Conservation (phyloP, 1,284 basidiomycete genomes). For the Fistulinella cinereoalba region DNA sequence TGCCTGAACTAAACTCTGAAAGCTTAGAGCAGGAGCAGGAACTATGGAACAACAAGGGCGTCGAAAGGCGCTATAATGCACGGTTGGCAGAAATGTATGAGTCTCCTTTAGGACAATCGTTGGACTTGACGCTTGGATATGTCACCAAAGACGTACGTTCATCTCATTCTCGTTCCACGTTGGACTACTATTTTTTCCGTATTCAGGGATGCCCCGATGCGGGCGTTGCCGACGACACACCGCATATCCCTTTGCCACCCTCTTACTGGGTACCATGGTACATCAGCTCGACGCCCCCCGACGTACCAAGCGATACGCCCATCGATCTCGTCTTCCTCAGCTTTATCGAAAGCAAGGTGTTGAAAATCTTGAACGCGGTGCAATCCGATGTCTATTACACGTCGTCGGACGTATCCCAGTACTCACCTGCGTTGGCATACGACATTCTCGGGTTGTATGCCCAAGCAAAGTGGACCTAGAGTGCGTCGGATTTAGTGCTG, state of each 20-base stretch:
- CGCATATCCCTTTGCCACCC: slow-evolving; percentile 56
- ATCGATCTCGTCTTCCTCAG: slow-evolving; percentile 71
- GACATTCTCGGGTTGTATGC: slow-evolving; percentile 61
- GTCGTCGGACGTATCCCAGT: slow-evolving; percentile 46
- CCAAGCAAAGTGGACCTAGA: slow-evolving; percentile 55
- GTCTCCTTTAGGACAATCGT: slow-evolving; percentile 23
- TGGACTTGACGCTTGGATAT: slow-evolving; percentile 64
- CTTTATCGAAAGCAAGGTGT: slow-evolving; percentile 56
- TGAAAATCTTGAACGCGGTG: slow-evolving; percentile 53
- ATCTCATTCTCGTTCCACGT: neutral
- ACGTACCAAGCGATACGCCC: slow-evolving; percentile 45
- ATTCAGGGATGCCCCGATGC: slow-evolving; percentile 62
- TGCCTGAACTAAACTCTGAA: slow-evolving; percentile 52
- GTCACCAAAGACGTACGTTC: slow-evolving; percentile 67
- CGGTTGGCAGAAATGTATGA: slow-evolving; percentile 59
- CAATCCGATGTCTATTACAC: slow-evolving; percentile 53
- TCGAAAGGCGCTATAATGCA: slow-evolving; percentile 47
- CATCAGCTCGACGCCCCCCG: slow-evolving; percentile 54
- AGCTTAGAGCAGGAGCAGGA: slow-evolving; percentile 37
- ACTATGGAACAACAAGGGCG: slow-evolving; percentile 49
- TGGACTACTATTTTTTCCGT: slow-evolving; percentile 1
- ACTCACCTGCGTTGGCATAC: slow-evolving; percentile 50
- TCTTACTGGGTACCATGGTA: slow-evolving; percentile 55
- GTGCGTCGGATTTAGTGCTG: no score
- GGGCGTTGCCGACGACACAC: slow-evolving; percentile 67